Base-by-base conservation (phyloP, 1,139 yeast species). In the Ogataea hybrid region DNA sequence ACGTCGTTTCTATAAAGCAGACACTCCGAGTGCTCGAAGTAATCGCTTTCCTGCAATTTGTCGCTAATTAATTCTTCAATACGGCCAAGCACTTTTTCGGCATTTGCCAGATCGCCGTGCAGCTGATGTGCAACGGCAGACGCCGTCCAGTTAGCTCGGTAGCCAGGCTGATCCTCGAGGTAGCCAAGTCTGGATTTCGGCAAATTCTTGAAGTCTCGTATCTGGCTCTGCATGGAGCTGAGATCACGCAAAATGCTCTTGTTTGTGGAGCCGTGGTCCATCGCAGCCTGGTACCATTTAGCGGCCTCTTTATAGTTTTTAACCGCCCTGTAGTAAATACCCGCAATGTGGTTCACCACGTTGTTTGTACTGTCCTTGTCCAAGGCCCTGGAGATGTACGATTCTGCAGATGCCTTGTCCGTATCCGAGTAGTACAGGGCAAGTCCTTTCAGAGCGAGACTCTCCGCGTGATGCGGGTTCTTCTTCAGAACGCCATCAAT, bases 61-160 rank as follows among this genome's bases (percentile, higher is more conserved):
- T 80, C 90, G 53, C 73, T 77, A 31, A 87, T 79, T 28, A 88
- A 69, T 14, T 74, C 79, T 58, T 89, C 96, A 54, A 87, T 87
- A 54, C 84, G 81, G 22, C 75, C 62, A 54, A 90, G 72, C 3
- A 94, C 84, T 42, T 77, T 74, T 46, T 83, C 81, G 3, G 96
- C 94, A 12, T 76, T 77, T 25, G 68, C 68, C 57, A 71, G 75
- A 57, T 90, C 88, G 21, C 77, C 75, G 57, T 76, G 77, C 58
- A 90, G 70, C 61, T 86, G 88, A 57, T 85, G 88, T 0, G 97
- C 96, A 30, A 87, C 73, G 0, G 96, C 97, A 42, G 86, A 71
- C 0, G 85, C 84, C 2, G 96, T 85, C 97, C 97, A 94, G 58
- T 88, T 84, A 52, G 94, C 92, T 51, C 97, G 77, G 59, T 79